Percentiles rank a stretch among this genome's conserved stretches.
These are phyloP conservation scores for Fusarium veterinarium DNA, from an alignment of 2,329 filamentous ascomycete species.

Conservation along the genomic window DNA sequence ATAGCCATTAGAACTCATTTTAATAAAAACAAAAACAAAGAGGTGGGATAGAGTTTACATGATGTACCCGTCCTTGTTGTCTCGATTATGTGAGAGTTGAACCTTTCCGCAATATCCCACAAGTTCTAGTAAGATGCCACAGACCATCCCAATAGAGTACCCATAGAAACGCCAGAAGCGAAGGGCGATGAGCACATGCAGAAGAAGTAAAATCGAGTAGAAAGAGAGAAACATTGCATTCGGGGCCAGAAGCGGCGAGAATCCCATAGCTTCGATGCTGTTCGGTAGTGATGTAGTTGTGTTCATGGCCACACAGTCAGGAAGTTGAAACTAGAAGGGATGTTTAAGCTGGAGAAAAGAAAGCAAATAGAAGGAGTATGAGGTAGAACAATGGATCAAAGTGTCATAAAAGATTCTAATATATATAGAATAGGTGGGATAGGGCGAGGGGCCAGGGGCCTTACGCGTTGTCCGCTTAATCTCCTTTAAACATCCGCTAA, in stretches of 20 bases:
- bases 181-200: neutral
- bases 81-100: neutral
- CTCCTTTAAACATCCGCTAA: no score
- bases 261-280: neutral
- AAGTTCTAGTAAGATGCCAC: neutral
- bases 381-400: accelerated
- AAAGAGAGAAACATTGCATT: neutral
- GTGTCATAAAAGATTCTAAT: neutral
- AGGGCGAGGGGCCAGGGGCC: no score
- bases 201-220: neutral
- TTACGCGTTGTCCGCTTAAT: neutral
- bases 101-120: neutral
- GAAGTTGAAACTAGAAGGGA: neutral
- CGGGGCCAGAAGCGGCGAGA: neutral
- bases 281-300: neutral
- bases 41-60: neutral
- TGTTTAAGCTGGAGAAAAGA: neutral
- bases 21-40: no score
- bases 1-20: neutral
- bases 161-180: neutral
- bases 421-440: neutral
- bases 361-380: accelerated
- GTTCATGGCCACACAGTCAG: accelerated
- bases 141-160: neutral
- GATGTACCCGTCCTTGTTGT: neutral